Conservation (phyloP, 805 yeast species). For the Zygotorulaspora florentina region DNA sequence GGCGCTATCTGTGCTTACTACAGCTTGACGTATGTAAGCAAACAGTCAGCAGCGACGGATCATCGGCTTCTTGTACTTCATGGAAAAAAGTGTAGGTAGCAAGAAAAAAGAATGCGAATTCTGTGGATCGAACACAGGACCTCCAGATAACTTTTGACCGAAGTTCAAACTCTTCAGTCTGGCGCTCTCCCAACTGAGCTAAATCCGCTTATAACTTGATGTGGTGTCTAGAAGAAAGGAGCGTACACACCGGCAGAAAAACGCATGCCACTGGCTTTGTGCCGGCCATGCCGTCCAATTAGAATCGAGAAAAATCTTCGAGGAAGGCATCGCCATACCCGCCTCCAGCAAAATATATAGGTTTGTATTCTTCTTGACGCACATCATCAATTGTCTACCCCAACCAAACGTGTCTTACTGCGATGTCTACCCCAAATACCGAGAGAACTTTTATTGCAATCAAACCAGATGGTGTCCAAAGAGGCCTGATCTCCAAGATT, state of each 20-base stretch:
- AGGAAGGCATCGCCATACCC: neutral
- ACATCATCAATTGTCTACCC: neutral
- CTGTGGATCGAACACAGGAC: conserved; percentile 81
- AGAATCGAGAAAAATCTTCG: conserved; percentile 1
- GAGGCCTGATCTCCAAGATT: conserved; percentile 91
- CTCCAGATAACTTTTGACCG: conserved; percentile 42
- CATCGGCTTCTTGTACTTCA: neutral
- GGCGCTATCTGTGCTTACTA: neutral
- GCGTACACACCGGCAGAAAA: neutral
- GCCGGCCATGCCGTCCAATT: conserved; percentile 1
- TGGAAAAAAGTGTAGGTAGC: too few species aligned
- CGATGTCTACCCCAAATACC: conserved; percentile 31
- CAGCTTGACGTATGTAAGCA: neutral
- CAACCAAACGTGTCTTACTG: neutral
- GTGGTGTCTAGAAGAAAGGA: neutral
- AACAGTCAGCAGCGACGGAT: neutral
- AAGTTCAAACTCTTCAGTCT: conserved; percentile 37
- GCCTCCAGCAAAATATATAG: neutral
- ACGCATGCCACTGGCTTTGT: too few species aligned
- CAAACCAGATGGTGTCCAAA: conserved; percentile 99
- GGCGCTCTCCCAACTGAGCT: conserved; percentile 46
- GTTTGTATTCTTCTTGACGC: neutral
- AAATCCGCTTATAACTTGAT: conserved; percentile 32
- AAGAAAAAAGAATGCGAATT: conserved; percentile 42
- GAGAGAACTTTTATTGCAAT: conserved; percentile 92